phyloP scores from a whole-genome alignment of 345 rosid genomes.

The Citrus australasica region DNA sequence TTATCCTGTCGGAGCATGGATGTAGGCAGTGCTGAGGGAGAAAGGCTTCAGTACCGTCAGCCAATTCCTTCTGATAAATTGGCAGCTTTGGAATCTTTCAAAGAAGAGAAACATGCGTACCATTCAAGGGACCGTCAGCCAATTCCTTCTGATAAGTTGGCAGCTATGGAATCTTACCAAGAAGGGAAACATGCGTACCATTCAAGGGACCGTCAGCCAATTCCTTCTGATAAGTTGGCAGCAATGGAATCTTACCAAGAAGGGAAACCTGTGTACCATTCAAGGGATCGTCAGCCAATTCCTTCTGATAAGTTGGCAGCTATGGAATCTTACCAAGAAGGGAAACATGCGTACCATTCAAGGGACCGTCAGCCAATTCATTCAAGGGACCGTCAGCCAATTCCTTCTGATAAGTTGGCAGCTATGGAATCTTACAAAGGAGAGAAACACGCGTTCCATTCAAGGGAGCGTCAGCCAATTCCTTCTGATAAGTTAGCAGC shows the following conservation, averaged over 20 bases:
- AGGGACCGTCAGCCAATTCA: neutral
- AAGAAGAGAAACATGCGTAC: neutral
- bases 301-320: conserved; percentile 2
- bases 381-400: neutral
- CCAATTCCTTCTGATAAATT: conserved; percentile 4
- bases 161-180: conserved; percentile 25
- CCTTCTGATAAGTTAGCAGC: conserved; percentile 14
- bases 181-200: neutral
- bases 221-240: conserved; percentile 1
- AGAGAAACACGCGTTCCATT: neutral
- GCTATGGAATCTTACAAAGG: conserved; percentile 26
- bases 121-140: neutral
- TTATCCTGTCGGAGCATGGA: conserved; percentile 20
- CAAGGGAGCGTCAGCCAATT: conserved; percentile 20
- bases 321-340: neutral
- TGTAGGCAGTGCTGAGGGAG: conserved; percentile 26
- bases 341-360: neutral
- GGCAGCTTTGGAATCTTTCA: neutral
- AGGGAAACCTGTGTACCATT: neutral
- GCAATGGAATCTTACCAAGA: neutral
- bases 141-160: conserved; percentile 15
- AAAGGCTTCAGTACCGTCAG: conserved; percentile 24
- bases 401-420: conserved; percentile 15
- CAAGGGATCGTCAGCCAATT: neutral
- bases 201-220: conserved; percentile 20